Conservation (phyloP, 2,329 filamentous ascomycete genomes). For the Pseudogymnoascus sp. region DNA sequence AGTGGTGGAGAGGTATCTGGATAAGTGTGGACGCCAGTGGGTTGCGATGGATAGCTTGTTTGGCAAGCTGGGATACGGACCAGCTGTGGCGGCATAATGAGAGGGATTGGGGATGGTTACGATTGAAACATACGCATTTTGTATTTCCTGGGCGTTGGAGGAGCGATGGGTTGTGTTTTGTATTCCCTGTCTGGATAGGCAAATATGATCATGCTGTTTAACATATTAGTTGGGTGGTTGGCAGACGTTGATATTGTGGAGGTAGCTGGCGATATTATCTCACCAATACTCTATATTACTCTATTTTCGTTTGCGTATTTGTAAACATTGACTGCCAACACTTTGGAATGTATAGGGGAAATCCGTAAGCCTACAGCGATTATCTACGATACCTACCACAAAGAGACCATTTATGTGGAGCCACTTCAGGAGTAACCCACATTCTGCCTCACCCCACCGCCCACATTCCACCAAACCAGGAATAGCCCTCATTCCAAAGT, state of each 20-base stretch:
- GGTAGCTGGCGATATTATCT: background rate
- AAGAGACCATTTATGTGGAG: background rate
- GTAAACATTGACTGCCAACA: background rate
- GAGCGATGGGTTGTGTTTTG: background rate
- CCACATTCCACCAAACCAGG: background rate
- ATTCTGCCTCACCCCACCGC: background rate
- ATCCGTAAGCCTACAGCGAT: background rate
- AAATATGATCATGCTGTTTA: background rate
- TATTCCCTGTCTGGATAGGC: slow-evolving; percentile 7
- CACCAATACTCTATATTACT: background rate
- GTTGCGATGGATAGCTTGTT: slow-evolving; percentile 90
- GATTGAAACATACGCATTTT: slow-evolving; percentile 3
- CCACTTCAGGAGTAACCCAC: background rate
- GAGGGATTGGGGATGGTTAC: background rate
- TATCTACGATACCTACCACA: background rate
- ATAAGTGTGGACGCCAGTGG: slow-evolving; percentile 86
- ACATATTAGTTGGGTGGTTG: background rate
- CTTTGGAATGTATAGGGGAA: background rate
- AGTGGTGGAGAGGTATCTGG: slow-evolving; percentile 75
- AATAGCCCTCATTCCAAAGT: background rate
- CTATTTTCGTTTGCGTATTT: background rate
- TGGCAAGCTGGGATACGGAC: slow-evolving; percentile 55
- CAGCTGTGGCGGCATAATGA: slow-evolving; percentile 17
- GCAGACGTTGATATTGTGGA: background rate
- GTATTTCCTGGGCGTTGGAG: slow-evolving; percentile 3